Base-by-base conservation (phyloP, 2,329 filamentous ascomycete species). In the Xylariaceae sp. region DNA sequence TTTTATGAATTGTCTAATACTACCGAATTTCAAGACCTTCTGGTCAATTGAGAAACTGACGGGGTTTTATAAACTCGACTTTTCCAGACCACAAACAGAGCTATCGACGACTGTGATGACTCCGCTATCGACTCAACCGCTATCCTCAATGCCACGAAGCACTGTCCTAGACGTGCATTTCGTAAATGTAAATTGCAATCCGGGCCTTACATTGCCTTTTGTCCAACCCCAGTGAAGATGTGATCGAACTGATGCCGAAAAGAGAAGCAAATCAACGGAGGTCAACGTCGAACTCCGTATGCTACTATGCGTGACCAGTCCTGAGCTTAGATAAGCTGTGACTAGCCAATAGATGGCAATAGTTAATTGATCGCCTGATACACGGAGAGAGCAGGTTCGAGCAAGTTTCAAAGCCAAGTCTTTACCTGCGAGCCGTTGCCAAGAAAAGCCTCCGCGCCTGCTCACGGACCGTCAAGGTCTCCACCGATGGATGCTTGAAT, bases 381-480 rank as follows among this genome's bases (percentile, higher is more conserved):
- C 19, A 53, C 11, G 14, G 14, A 44, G 41, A 14, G 31, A 53
- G 54, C 36, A 49, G 39, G 26, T 44, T 48, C 17, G 55, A 58
- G 55, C 36, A 49, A 39, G 46, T 54, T 58, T 44, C 26, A 11
- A 44, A 19, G 33, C 28, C 46, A 39, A 56, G n/a, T 34, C n/a
- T 45, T 14, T 16, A 23, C 43, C 34, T 17, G 17, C 23, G 6
- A 40, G 19, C 21, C 23, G 24, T 24, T 31, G 39, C 33, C 34
- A 39, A 31, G 24, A 17, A 16, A 7, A 12, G 14, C 17, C 33
- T 31, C 24, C 24, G n/a, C 41, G 34, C 19, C 29, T 17, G 19
- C 37, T 14, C 24, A 9, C n/a, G 8, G 40, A 21, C n/a, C 19
- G n/a, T 33, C 8, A 19, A 33, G 16, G 5, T 31, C 31, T 33